These are phyloP conservation scores for Bassia scoparia DNA, from an alignment of 148 eudicot species.

Conservation along the genomic window DNA sequence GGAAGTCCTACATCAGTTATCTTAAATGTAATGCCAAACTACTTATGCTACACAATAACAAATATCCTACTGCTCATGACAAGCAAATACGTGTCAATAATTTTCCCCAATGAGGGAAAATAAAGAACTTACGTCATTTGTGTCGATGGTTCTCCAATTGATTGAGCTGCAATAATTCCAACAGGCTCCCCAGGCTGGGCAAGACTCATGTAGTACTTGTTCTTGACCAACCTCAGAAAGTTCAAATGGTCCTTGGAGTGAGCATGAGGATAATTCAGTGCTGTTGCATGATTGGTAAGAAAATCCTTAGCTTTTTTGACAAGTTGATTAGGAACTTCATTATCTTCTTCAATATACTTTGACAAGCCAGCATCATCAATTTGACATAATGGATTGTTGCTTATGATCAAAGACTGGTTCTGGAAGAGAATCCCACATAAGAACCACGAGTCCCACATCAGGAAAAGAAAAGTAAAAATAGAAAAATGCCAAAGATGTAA, in stretches of 20 bases:
- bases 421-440: slow-evolving; percentile 23
- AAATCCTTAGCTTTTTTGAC: slow-evolving; percentile 43
- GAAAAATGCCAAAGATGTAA: neutral
- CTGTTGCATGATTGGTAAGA: slow-evolving; percentile 14
- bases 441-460: neutral
- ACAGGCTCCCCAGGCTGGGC: slow-evolving; percentile 98
- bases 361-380: slow-evolving; percentile 40
- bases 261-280: slow-evolving; percentile 14
- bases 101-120: neutral
- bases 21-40: neutral
- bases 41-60: neutral
- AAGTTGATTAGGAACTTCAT: slow-evolving; percentile 61
- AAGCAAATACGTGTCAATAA: neutral
- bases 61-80: neutral
- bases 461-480: neutral
- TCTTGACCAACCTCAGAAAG: slow-evolving; percentile 58
- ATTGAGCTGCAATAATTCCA: slow-evolving; percentile 95
- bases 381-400: slow-evolving; percentile 48
- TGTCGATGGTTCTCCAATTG: slow-evolving; percentile 95
- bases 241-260: slow-evolving; percentile 35
- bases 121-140: slow-evolving; percentile 89
- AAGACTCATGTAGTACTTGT: slow-evolving; percentile 75
- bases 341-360: slow-evolving; percentile 50
- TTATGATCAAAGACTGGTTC: slow-evolving; percentile 57
- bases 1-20: neutral